Conservation (phyloP, 371 early-diverging fungal species). For the Rhizomucor pusillus region DNA sequence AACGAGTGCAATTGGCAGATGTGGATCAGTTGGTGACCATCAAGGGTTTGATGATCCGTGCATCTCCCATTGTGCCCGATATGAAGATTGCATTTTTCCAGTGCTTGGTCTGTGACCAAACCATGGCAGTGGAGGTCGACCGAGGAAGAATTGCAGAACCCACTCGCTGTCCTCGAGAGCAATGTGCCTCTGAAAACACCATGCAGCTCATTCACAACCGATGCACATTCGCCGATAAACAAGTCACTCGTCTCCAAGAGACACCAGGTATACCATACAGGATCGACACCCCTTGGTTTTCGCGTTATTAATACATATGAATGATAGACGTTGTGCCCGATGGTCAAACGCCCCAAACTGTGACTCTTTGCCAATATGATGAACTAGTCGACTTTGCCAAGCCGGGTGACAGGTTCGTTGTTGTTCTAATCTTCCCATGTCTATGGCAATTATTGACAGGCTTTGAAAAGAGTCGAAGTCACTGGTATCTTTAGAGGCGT, state of each 20-base stretch:
- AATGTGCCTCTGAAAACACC: constrained; percentile 77
- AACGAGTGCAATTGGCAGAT: constrained; percentile 67
- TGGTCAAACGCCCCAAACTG: constrained; percentile 99
- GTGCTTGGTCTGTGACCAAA: constrained; percentile 85
- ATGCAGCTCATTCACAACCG: constrained; percentile 93
- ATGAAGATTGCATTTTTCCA: constrained; percentile 91
- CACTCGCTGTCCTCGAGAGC: constrained; percentile 79
- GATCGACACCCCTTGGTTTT: not conserved
- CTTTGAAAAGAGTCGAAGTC: constrained; percentile 66
- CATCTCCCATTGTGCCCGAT: constrained; percentile 95
- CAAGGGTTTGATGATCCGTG: constrained; percentile 95
- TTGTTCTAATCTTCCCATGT: not conserved
- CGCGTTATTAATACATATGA: not conserved
- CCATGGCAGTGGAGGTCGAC: constrained; percentile 80
- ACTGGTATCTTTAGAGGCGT: constrained; percentile 97
- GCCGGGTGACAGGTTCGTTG: constrained; percentile 89
- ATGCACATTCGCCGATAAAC: constrained; percentile 95
- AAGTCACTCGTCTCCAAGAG: constrained; percentile 97
- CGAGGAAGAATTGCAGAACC: constrained; percentile 96
- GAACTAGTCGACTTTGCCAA: constrained; percentile 95
- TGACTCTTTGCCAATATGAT: constrained; percentile 90
- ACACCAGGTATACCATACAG: constrained; percentile 73
- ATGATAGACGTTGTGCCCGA: constrained; percentile 91
- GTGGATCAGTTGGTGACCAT: constrained; percentile 97
- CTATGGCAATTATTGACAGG: not conserved